phyloP scores from a whole-genome alignment of 108 stramenopile species.

The Pseudonitzschia delicatissima region DNA sequence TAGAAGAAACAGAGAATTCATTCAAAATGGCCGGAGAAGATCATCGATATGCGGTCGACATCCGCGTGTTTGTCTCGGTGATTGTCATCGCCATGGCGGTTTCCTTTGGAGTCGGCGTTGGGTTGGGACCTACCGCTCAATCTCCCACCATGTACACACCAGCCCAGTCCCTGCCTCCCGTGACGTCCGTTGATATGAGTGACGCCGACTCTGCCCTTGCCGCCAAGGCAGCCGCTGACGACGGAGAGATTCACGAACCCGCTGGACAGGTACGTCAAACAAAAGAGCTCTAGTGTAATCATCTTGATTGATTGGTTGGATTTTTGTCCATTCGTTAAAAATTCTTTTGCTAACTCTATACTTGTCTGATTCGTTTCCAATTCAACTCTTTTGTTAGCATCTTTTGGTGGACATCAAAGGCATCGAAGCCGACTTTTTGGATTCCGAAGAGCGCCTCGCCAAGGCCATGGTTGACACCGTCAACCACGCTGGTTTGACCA shows the following conservation, averaged over 20 bases:
- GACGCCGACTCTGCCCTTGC: background rate
- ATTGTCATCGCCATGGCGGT: conserved; percentile 72
- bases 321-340: background rate
- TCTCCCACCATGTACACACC: background rate
- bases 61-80: conserved; percentile 66
- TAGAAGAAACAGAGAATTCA: background rate
- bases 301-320: background rate
- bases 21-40: conserved; percentile 10
- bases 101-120: conserved; percentile 65
- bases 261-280: conserved; percentile 38
- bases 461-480: conserved; percentile 71
- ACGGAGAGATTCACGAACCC: conserved; percentile 30
- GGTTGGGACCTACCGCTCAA: conserved; percentile 53
- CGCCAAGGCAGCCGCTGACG: conserved; percentile 4
- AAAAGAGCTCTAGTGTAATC: background rate
- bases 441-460: conserved; percentile 60
- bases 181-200: conserved; percentile 17
- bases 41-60: conserved; percentile 51
- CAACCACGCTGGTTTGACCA: conserved; percentile 56
- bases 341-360: background rate
- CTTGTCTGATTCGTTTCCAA: background rate
- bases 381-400: conserved; percentile 40
- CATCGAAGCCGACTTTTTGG: conserved; percentile 71
- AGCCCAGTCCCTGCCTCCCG: background rate
- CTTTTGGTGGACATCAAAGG: conserved; percentile 76